Evolutionary conservation across 1,139 yeast species (phyloP).

Genomic region (Scheffersomyces stambukii): DNA sequence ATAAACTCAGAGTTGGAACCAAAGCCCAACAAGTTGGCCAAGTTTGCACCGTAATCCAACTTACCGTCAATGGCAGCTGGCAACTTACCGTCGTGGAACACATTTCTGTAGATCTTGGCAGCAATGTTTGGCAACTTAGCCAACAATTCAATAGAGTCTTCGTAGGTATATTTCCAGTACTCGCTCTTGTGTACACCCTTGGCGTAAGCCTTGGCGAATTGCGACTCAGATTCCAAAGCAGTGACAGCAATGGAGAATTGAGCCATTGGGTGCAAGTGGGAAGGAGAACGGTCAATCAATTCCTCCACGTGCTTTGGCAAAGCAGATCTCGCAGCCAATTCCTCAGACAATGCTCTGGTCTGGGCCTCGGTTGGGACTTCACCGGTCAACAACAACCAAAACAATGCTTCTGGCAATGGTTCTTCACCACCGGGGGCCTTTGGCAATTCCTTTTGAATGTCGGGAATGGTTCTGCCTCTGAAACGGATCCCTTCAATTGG

Average conservation of each 20-base stretch:
- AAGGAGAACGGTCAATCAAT: conserved; percentile 77
- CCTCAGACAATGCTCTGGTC: conserved; percentile 70
- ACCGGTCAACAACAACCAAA: conserved; percentile 90
- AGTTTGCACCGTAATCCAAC: conserved; percentile 90
- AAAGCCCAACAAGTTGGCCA: conserved; percentile 79
- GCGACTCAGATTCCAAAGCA: conserved; percentile 86
- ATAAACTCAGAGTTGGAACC: conserved; percentile 77
- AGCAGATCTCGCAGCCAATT: conserved; percentile 79
- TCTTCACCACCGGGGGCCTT: conserved; percentile 83
- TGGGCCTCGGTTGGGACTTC: conserved; percentile 79
- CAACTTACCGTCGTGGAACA: conserved; percentile 81
- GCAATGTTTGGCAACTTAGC: conserved; percentile 92
- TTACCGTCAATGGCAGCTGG: conserved; percentile 59
- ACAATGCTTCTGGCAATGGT: conserved; percentile 88
- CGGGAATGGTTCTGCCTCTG: conserved; percentile 98
- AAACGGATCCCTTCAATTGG: conserved; percentile 98
- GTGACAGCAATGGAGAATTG: conserved; percentile 92
- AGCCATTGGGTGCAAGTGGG: conserved; percentile 94
- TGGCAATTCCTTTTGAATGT: conserved; percentile 88
- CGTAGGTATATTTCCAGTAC: conserved; percentile 91
- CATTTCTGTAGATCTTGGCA: conserved; percentile 89
- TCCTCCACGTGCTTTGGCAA: conserved; percentile 85
- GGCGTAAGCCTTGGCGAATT: conserved; percentile 88
- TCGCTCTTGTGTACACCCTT: conserved; percentile 81
- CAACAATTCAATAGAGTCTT: conserved; percentile 82